Evolutionary conservation across 2,329 filamentous ascomycete species (phyloP).

Genomic region (Shiraia bambusicola): DNA sequence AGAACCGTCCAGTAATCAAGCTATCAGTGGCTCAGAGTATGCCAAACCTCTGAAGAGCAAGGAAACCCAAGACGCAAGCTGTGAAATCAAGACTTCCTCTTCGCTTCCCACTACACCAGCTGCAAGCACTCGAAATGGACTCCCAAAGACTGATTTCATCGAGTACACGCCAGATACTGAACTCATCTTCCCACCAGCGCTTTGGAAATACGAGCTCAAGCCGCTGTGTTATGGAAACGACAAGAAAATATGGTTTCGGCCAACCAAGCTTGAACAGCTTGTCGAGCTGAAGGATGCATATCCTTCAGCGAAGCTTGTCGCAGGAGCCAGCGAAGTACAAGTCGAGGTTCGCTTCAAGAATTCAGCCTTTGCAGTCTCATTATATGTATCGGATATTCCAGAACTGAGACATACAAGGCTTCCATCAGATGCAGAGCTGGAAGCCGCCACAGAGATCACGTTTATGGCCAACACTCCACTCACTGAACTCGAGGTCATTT

Average conservation of each 20-base stretch:
- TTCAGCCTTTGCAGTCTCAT: slow-evolving; percentile 81
- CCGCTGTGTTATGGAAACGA: slow-evolving; percentile 90
- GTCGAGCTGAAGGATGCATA: slow-evolving; percentile 83
- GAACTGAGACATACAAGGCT: slow-evolving; percentile 69
- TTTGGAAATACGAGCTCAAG: slow-evolving; percentile 77
- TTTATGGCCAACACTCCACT: slow-evolving; percentile 88
- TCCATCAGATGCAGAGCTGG: slow-evolving; percentile 29
- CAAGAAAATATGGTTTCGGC: slow-evolving; percentile 87
- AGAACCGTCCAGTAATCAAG: slow-evolving; percentile 20
- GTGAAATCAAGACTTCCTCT: slow-evolving; percentile 55
- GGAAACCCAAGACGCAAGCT: slow-evolving; percentile 17
- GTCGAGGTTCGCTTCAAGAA: slow-evolving; percentile 98
- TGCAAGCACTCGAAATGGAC: slow-evolving; percentile 55
- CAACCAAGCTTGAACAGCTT: slow-evolving; percentile 79
- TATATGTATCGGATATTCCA: slow-evolving; percentile 87
- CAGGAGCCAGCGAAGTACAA: slow-evolving; percentile 92
- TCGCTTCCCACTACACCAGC: slow-evolving; percentile 38
- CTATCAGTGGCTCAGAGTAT: slow-evolving; percentile 35
- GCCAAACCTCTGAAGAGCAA: slow-evolving; percentile 41
- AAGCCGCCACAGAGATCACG: slow-evolving; percentile 55
- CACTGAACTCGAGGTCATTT: slow-evolving; percentile 84
- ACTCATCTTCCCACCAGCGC: slow-evolving; percentile 83
- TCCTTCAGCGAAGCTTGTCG: slow-evolving; percentile 90
- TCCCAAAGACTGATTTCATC: slow-evolving; percentile 72
- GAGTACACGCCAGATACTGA: slow-evolving; percentile 88